Base-by-base conservation (phyloP, 257 asterid genomes). In the Solanum pimpinellifolium region DNA sequence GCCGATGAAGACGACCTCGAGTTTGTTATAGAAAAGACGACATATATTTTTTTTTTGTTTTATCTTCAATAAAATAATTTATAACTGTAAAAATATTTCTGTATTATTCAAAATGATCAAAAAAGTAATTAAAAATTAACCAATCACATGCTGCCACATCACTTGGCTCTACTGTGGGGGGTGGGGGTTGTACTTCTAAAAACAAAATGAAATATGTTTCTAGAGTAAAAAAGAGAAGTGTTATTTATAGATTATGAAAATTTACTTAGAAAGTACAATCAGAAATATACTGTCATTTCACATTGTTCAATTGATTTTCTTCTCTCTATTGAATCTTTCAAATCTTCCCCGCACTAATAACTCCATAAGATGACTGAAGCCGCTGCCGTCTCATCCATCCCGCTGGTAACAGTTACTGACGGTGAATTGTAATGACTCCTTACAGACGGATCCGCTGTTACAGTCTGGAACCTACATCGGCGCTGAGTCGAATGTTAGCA, bases 401-500 rank as follows among this genome's bases (percentile, higher is more conserved):
- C 12, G 4, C 39, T 35, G n/a, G 15, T 25, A 12, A 13, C 39
- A 2, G 1, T 44, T 9, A 44, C 5, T 62, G 73, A 52, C 41
- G 88, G 49, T 44, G 85, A 29, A 14, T 11, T 29, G 23, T 21
- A 31, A 85, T 29, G 88, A 41, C 33, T 66, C 29, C 20, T 35
- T 88, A 23, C 74, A 82, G 2, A 72, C 83, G 39, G 92, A 89
- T 69, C 90, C 84, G 21, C 29, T 89, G 41, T 76, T 90, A 29
- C 86, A 75, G 65, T 76, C 89, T 47, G 89, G 77, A 66, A 83
- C 89, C 82, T 89, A 87, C 59, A 89, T 90, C 59, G 87, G 69
- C 52, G 33, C 9, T 33, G 80, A 29, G 33, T 31, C 33, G 33
- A 31, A 31, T 31, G 33, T 31, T 31, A 31, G 33, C 3, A 31